Evolutionary conservation across 371 early-diverging fungal genomes (phyloP), one percentile per base, ranked within the genome.

Genomic region (Rhizopus stolonifer): DNA sequence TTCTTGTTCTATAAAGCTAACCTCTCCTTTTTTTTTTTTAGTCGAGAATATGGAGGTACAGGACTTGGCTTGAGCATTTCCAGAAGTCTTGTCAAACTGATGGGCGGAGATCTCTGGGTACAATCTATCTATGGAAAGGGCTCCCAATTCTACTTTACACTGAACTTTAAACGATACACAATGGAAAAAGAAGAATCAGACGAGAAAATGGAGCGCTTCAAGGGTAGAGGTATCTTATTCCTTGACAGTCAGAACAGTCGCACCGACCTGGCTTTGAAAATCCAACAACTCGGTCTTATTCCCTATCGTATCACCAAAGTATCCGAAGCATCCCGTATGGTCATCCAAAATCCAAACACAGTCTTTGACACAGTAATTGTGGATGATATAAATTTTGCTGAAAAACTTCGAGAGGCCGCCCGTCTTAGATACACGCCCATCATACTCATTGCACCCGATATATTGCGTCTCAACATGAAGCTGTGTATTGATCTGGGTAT

Each of bases 61-160:
- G 93, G 94, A 1, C 74, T 94, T 11, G 95, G 95, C 0, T 67
- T 94, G 34, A 84, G 87, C 10, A 92, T 94, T 32, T 87, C 86
- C 6, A 83, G 83, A 62, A 78, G 83, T 33, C 72, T 94, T 6
- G 87, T 86, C 18, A 72, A 81, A 34, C 60, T 91, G 34, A 88
- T 92, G 84, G 90, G 89, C 19, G 95, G 93, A 23, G 70, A 81
- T 52, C 76, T 94, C 21, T 84, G 86, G 81, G 90, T 90, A 7
- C 80, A 81, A 56, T 83, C 86, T 36, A 79, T 70, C 14, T 81
- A 74, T 53, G 87, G 85, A 14, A 66, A 77, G 46, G 89, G 91
- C 11, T 88, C 88, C 0, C 76, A 81, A 58, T 91, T 90, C 67
- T 86, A 79, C 65, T 90, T 90, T 47, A 85, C 85, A 2, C 67